Evolutionary conservation across 345 rosid species (phyloP), one percentile per base, ranked within the genome.

Genomic region (Eucalyptus marginata): DNA sequence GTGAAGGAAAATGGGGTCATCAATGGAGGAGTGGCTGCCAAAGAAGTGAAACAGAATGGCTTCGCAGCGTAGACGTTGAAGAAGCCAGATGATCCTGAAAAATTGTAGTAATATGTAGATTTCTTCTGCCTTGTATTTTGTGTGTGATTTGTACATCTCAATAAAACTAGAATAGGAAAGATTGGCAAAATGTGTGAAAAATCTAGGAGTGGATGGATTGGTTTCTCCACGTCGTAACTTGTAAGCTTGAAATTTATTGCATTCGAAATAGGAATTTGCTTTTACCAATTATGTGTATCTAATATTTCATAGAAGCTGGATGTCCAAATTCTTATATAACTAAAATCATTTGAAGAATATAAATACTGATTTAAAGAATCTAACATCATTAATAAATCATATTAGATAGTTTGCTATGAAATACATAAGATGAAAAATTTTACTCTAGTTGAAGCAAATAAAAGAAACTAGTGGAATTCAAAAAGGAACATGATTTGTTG

Each of bases 401-500:
- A 64, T 64, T n/a, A 31, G 1, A 64, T 2, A n/a, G 33, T 64
- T 64, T 64, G n/a, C 10, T 64, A 59, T 27, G 68, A 59, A 59
- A 27, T 29, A 59, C 16, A 27, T 11, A 59, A 59, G 16, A 59
- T 59, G 33, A 59, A 3, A 54, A 59, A 27, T 3, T 59, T 27
- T 13, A 6, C n/a, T 59, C 68, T 59, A 59, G 33, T 27, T 59
- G 31, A 59, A 59, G 68, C 31, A 59, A 59, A 59, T 59, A 27
- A 59, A 59, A 59, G 16, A 59, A 27, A 3, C 7, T 27, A 2
- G 16, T 59, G 16, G 33, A 59, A 59, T 59, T 59, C 8, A 7
- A 27, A 56, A 1, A 24, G 6, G 6, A 56, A 24, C 1, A 4
- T 56, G 13, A 6, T 59, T 16, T 0, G 0, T 27, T 0, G 0